A percentile compares a stretch with the other conserved stretches of the same genome.
Evolutionary conservation across 768 basidiomycete species (phyloP).

Genomic region (Psilocybe tampanensis): DNA sequence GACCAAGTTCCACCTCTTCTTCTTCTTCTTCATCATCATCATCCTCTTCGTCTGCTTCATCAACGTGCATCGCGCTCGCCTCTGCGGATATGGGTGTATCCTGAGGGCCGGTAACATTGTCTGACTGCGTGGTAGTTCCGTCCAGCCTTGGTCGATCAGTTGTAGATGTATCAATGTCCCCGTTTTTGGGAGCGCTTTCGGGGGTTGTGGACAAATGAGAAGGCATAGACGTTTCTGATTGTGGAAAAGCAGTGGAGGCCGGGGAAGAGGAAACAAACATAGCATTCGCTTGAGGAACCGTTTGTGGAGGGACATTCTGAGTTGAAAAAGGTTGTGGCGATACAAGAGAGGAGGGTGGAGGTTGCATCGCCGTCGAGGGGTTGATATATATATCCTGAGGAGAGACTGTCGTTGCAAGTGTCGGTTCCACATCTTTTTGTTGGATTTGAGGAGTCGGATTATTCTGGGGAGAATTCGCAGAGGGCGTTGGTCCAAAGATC

Average conservation of each 20-base stretch:
- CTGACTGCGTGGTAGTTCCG: not conserved
- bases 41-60: conserved; percentile 22
- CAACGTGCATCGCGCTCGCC: conserved; percentile 11
- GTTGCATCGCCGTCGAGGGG: not conserved
- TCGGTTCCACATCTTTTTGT: not conserved
- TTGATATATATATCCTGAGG: conserved; percentile 17
- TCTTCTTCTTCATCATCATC: conserved; percentile 33
- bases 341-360: not conserved
- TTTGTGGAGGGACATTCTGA: not conserved
- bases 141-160: not conserved
- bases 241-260: not conserved
- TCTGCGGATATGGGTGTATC: not conserved
- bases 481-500: not conserved
- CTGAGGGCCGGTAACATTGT: not conserved
- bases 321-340: not conserved
- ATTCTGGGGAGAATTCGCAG: not conserved
- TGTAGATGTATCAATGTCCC: not conserved
- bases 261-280: not conserved
- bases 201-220: not conserved
- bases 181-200: not conserved
- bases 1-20: conserved; percentile 37
- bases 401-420: conserved; percentile 9
- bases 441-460: too few relatives aligned
- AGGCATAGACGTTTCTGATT: not conserved
- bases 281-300: not conserved